Evolutionary conservation across 2,329 filamentous ascomycete genomes (phyloP).

Genomic region (Colletotrichum sp.): DNA sequence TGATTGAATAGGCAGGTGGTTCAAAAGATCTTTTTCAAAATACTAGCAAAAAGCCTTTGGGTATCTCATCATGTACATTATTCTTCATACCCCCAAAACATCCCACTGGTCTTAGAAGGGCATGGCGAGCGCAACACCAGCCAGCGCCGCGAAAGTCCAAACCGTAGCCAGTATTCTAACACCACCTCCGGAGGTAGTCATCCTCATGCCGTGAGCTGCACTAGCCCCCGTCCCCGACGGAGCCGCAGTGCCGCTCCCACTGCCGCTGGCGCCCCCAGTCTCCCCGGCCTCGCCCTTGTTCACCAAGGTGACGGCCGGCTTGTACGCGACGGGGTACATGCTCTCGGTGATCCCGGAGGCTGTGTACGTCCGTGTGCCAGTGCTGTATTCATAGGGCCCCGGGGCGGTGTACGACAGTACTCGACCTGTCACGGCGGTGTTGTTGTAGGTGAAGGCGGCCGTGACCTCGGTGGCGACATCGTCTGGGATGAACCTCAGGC

Average conservation of each 20-base stretch:
- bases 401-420: neutral
- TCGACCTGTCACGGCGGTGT: neutral
- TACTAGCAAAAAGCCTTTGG: too few relatives aligned
- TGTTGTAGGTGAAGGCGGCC: neutral
- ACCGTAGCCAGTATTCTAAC: neutral
- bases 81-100: fast-evolving
- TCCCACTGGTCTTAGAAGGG: neutral
- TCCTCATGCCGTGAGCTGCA: neutral
- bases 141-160: neutral
- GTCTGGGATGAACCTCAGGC: neutral
- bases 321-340: neutral
- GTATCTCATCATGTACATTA: neutral
- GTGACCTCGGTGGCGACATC: neutral
- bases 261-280: neutral
- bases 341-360: fast-evolving
- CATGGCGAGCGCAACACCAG: neutral
- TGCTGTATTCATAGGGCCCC: neutral
- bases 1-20: neutral
- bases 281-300: neutral
- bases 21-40: neutral
- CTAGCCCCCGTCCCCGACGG: neutral
- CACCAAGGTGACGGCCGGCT: neutral
- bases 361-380: neutral
- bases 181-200: neutral
- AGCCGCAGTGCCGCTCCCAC: neutral